Base-by-base conservation (phyloP, 352 stramenopile genomes). In the Globisporangium sylvaticum region DNA sequence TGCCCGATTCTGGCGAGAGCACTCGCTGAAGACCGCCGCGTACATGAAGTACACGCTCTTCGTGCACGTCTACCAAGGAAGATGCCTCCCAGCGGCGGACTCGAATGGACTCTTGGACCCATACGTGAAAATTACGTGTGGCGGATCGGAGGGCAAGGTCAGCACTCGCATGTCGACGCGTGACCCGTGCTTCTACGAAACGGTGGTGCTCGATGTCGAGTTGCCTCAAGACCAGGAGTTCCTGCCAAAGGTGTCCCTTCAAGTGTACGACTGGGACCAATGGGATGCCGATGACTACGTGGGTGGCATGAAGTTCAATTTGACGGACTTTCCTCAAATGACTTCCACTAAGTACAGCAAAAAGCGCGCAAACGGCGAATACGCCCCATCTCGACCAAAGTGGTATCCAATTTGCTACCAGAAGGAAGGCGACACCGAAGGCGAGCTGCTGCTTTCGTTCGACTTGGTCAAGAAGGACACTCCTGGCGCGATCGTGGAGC, bases 111-210 rank as follows among this genome's bases (percentile, higher is more conserved):
- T 91, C 0, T 60, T 95, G 20, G 87, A 96, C 39, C 86, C 89
- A 3, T 96, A 94, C 70, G 79, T 96, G 22, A 92, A 93, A 58
- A 75, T 94, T n/a, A 79, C 74, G n/a, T 96, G 89, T 50, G 85
- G 80, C 18, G 87, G 89, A n/a, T 72, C 82, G 20, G 79, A 92
- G 48, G 70, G 76, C 7, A 80, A 92, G 56, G 81, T 89, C 20
- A 83, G 74, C 53, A 89, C 73, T 29, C 76, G 79, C 1, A 79
- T 81, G 62, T 79, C 74, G 57, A 97, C 89, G 2, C 77, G 83
- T 25, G 87, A 95, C 46, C 91, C 91, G 25, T 84, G 79, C 46
- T 97, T 81, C 57, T 97, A 97, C 65, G 85, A 96, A 66, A 96
- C 87, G 1, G 72, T 95, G 12, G 69, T 77, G 7, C 69, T 97